phyloP scores from a whole-genome alignment of 1,284 basidiomycete species.

The Taiwanofungus camphoratus region DNA sequence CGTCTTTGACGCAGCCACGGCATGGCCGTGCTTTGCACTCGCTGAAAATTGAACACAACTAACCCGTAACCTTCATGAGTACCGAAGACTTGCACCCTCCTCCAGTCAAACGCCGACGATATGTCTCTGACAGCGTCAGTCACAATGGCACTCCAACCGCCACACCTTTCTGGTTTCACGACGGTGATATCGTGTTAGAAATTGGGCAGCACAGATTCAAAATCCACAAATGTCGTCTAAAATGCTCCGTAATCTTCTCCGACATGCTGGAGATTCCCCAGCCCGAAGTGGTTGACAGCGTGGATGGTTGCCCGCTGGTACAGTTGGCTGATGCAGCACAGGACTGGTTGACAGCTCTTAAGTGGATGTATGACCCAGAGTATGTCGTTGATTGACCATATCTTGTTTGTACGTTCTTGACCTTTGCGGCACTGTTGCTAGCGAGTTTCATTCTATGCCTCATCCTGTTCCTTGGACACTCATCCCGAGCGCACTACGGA shows the following conservation, averaged over 20 bases:
- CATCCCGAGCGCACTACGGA: conserved; percentile 26
- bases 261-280: conserved; percentile 30
- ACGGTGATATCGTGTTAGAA: conserved; percentile 27
- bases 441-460: conserved; percentile 17
- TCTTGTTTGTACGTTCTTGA: background rate
- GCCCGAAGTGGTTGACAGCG: conserved; percentile 21
- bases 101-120: too few species aligned
- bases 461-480: conserved; percentile 21
- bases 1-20: too few species aligned
- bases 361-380: conserved; percentile 31
- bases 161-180: conserved; percentile 21
- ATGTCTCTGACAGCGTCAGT: too few species aligned
- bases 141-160: too few species aligned
- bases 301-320: conserved; percentile 29
- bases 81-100: too few species aligned
- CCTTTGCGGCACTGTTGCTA: conserved; percentile 7
- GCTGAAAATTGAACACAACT: too few species aligned
- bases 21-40: too few species aligned
- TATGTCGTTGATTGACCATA: conserved; percentile 14
- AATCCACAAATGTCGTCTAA: conserved; percentile 17
- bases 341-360: conserved; percentile 27
- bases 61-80: too few species aligned
- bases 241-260: conserved; percentile 18
- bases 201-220: conserved; percentile 19
- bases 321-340: conserved; percentile 21